These are phyloP conservation scores for Biscogniauxia mediterranea DNA, from an alignment of 2,329 filamentous ascomycete genomes.

Conservation along the genomic window DNA sequence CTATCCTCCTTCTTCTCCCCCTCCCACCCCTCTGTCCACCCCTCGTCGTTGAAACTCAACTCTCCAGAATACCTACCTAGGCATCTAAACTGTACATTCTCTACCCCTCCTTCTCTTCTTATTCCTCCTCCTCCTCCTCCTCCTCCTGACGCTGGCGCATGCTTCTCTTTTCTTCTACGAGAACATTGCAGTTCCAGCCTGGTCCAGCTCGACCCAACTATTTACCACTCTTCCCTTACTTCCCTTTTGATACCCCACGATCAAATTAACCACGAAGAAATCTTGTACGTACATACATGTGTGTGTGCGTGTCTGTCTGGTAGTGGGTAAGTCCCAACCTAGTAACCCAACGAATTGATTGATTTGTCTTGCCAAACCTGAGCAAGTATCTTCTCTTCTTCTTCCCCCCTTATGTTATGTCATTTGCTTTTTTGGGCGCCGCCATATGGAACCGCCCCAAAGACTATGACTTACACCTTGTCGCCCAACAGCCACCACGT, in stretches of 20 bases:
- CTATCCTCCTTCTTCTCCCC: background rate
- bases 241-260: background rate
- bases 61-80: background rate
- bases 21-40: background rate
- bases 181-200: background rate
- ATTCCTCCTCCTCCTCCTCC: background rate
- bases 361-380: too few species aligned
- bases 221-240: background rate
- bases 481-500: background rate
- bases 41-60: background rate
- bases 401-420: too few species aligned
- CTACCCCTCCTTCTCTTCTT: background rate
- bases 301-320: too few species aligned
- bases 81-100: background rate
- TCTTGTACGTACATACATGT: constrained; percentile 2
- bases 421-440: background rate
- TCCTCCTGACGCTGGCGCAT: background rate
- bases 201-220: background rate
- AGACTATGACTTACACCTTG: background rate
- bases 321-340: too few species aligned
- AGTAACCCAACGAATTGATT: background rate
- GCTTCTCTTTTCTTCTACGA: background rate
- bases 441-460: background rate
- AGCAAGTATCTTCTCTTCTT: too few species aligned
- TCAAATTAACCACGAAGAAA: background rate